A percentile compares a stretch with the other conserved stretches of the same genome.
These are phyloP conservation scores for Incumbomyces lentus DNA, from an alignment of 2,329 filamentous ascomycete species.

Conservation along the genomic window DNA sequence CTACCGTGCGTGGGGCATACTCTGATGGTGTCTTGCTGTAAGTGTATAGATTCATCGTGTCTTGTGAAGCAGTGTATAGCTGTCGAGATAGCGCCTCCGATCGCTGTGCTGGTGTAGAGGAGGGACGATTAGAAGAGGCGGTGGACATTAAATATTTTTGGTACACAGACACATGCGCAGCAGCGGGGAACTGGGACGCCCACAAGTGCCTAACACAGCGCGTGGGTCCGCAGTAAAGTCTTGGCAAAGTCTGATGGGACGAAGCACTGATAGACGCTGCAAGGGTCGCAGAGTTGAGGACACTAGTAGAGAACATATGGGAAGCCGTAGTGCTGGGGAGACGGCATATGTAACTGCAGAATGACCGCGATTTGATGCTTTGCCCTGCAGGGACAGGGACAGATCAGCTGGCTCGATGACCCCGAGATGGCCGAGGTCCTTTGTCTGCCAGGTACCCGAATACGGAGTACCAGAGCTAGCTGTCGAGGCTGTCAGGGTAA, in stretches of 20 bases:
- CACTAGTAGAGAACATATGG: slow-evolving; percentile 2
- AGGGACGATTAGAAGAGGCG: slow-evolving; percentile 15
- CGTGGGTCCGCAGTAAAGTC: background rate
- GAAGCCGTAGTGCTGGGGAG: background rate
- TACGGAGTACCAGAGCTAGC: too few species aligned
- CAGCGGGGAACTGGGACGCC: too few species aligned
- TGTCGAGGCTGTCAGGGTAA: too few species aligned
- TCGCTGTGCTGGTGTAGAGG: slow-evolving; percentile 40
- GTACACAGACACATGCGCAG: background rate
- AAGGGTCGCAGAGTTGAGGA: too few species aligned
- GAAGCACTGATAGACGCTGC: background rate
- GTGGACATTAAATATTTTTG: slow-evolving; percentile 1
- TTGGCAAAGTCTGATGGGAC: background rate
- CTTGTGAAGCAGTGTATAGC: slow-evolving; percentile 29
- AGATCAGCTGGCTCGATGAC: too few species aligned
- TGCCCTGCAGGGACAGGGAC: background rate
- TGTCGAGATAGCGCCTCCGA: slow-evolving; percentile 39
- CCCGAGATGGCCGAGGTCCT: too few species aligned
- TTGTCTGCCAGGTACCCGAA: too few species aligned
- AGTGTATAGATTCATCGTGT: slow-evolving; percentile 21
- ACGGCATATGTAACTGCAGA: too few species aligned
- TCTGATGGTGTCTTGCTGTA: slow-evolving; percentile 47
- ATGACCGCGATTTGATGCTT: background rate
- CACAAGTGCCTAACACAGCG: background rate
- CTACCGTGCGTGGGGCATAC: slow-evolving; percentile 80